Percentiles rank a stretch among this genome's conserved stretches.
phyloP scores from a whole-genome alignment of 441 rosid genomes.

The Croton laevigatus region DNA sequence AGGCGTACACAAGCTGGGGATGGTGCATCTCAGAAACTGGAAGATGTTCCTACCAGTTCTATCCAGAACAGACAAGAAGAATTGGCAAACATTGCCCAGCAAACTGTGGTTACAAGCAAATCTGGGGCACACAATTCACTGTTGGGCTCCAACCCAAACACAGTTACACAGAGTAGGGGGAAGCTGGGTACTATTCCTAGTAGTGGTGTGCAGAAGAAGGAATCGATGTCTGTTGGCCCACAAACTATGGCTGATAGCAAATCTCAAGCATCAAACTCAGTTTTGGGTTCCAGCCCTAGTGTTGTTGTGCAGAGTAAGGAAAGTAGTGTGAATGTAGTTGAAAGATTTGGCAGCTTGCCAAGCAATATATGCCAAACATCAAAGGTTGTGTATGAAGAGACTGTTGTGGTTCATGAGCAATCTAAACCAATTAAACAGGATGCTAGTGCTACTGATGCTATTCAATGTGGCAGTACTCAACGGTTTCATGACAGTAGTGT shows the following conservation, averaged over 20 bases:
- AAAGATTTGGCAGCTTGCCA: conserved; percentile 30
- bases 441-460: conserved; percentile 32
- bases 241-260: conserved; percentile 26
- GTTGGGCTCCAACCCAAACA: conserved; percentile 24
- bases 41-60: conserved; percentile 30
- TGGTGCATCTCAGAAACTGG: conserved; percentile 41
- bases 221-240: conserved; percentile 27
- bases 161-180: conserved; percentile 26
- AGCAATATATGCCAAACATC: conserved; percentile 31
- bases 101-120: conserved; percentile 23
- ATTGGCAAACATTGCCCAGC: conserved; percentile 27
- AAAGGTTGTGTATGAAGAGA: conserved; percentile 28
- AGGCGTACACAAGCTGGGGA: conserved; percentile 58
- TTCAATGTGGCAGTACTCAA: conserved; percentile 26
- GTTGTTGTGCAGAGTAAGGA: conserved; percentile 28
- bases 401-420: conserved; percentile 24
- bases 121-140: conserved; percentile 24
- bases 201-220: conserved; percentile 32
- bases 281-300: conserved; percentile 24
- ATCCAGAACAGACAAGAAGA: conserved; percentile 38
- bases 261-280: conserved; percentile 26
- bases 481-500: conserved; percentile 34
- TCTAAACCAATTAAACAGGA: conserved; percentile 31
- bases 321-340: conserved; percentile 27
- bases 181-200: conserved; percentile 39